Evolutionary conservation across 1,284 basidiomycete genomes (phyloP).

Genomic region (Violaceomyces palustris): DNA sequence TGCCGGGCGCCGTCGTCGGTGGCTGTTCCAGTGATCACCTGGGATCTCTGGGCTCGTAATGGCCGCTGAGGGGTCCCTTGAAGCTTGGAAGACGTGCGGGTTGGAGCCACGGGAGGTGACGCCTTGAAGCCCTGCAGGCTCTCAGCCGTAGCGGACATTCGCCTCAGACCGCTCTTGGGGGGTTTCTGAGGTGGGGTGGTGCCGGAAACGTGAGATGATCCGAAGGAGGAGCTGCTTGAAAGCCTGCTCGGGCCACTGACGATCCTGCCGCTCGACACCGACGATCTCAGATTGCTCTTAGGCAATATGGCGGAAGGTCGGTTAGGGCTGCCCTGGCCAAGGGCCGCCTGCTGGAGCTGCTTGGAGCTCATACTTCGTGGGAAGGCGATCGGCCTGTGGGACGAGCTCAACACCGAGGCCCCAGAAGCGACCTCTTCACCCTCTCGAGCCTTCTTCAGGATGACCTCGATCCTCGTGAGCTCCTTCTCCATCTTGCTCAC

Average conservation of each 20-base stretch:
- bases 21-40: too few relatives aligned
- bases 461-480: conserved; percentile 67
- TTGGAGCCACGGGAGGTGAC: too few relatives aligned
- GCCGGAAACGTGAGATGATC: conserved; percentile 7
- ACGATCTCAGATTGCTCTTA: conserved; percentile 5
- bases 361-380: too few relatives aligned
- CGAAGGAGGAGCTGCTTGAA: conserved; percentile 19
- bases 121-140: too few relatives aligned
- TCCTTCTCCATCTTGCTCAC: conserved; percentile 73
- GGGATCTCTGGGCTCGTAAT: too few relatives aligned
- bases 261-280: conserved; percentile 10
- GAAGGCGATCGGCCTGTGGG: conserved; percentile 36
- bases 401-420: too few relatives aligned
- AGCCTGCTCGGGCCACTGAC: conserved; percentile 19
- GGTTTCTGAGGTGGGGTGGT: conserved; percentile 14
- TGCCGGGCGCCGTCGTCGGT: too few relatives aligned
- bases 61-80: too few relatives aligned
- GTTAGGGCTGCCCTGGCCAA: conserved; percentile 22
- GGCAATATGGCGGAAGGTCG: conserved; percentile 7
- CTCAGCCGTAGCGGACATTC: conserved; percentile 26
- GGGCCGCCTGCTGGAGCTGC: conserved; percentile 7
- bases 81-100: too few relatives aligned
- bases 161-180: conserved; percentile 10
- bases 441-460: too few relatives aligned
- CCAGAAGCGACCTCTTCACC: too few relatives aligned